Conservation (phyloP, 371 early-diverging fungal genomes). For the Umbelopsis sp. region DNA sequence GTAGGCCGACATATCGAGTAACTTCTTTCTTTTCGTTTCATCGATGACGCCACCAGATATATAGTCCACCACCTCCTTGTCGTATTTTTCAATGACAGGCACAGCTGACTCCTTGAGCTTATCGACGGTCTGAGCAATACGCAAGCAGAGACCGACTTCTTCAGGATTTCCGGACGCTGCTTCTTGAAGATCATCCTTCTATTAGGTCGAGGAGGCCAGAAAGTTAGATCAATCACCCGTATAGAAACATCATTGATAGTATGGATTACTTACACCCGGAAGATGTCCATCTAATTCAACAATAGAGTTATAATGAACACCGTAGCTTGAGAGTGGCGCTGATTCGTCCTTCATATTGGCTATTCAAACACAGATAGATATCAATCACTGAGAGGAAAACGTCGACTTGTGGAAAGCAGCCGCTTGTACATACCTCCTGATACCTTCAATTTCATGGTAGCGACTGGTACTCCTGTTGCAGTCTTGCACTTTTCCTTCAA, state of each 20-base stretch:
- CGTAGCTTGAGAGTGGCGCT: constrained; percentile 27
- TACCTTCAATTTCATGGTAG: constrained; percentile 35
- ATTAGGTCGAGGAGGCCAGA: neutral
- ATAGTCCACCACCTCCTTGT: neutral
- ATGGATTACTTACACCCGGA: constrained; percentile 23
- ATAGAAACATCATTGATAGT: neutral
- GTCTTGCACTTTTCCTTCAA: constrained; percentile 31
- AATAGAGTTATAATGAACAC: constrained; percentile 27
- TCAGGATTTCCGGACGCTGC: constrained; percentile 37
- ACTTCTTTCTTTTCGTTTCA: constrained; percentile 1
- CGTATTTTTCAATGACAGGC: constrained; percentile 10
- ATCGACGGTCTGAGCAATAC: constrained; percentile 25
- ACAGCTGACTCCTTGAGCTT: constrained; percentile 6
- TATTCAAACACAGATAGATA: constrained; percentile 13
- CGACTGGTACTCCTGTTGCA: constrained; percentile 34
- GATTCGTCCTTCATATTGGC: constrained; percentile 37
- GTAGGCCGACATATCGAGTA: constrained; percentile 9
- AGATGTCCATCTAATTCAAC: constrained; percentile 29
- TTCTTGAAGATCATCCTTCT: constrained; percentile 15
- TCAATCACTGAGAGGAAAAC: neutral
- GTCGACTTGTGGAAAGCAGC: neutral
- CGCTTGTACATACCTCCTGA: constrained; percentile 29
- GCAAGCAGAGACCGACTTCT: constrained; percentile 29
- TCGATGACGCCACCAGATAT: neutral
- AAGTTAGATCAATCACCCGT: neutral